Conservation (phyloP, 2,329 filamentous ascomycete genomes). For the Pochonia chlamydosporia region DNA sequence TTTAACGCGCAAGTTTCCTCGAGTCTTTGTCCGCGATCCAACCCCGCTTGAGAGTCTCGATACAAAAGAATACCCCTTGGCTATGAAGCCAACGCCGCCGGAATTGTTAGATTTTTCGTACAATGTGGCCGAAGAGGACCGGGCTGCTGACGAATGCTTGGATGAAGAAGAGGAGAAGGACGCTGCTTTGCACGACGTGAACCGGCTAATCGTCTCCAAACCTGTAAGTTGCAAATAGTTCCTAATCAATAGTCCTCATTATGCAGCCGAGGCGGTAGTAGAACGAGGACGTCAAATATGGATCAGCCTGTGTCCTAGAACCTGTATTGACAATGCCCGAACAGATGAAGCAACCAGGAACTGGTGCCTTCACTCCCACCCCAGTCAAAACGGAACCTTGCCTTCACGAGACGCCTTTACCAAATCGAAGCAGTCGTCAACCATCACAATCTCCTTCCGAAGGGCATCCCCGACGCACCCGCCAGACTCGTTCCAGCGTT, state of each 20-base stretch:
- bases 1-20: slow-evolving; percentile 77
- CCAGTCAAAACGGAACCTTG: slow-evolving; percentile 18
- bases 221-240: slow-evolving; percentile 15
- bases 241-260: neutral
- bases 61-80: slow-evolving; percentile 84
- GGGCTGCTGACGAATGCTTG: slow-evolving; percentile 19
- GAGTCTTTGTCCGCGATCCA: slow-evolving; percentile 72
- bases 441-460: slow-evolving; percentile 28
- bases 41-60: slow-evolving; percentile 68
- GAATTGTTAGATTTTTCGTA: slow-evolving; percentile 75
- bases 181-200: neutral
- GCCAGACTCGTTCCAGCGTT: slow-evolving; percentile 21
- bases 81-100: slow-evolving; percentile 72
- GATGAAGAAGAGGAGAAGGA: slow-evolving; percentile 17
- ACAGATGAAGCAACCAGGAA: slow-evolving; percentile 16
- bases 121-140: slow-evolving; percentile 40
- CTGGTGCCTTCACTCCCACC: slow-evolving; percentile 18
- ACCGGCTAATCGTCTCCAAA: slow-evolving; percentile 3
- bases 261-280: neutral
- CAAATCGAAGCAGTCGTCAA: slow-evolving; percentile 22
- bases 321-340: slow-evolving; percentile 5
- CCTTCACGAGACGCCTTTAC: slow-evolving; percentile 19
- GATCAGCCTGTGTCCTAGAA: neutral
- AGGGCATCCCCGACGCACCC: slow-evolving; percentile 23
- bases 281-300: neutral